Evolutionary conservation across 1,284 basidiomycete species (phyloP), one percentile per base, ranked within the genome.

Genomic region (Ganoderma leucocontextum): DNA sequence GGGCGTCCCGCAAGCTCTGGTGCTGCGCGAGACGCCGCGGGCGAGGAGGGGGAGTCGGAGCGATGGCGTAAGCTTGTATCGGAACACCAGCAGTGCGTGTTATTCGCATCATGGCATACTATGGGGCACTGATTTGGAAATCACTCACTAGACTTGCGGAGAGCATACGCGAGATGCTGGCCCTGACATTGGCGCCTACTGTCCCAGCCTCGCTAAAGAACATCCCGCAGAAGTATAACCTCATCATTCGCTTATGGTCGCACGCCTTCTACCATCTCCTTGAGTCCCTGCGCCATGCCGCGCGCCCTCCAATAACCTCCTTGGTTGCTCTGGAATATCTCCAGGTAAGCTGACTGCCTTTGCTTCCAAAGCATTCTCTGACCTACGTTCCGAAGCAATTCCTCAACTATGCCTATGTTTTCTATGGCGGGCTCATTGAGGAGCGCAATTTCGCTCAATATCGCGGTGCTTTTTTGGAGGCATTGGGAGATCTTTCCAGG

Each of bases 401-500:
- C 75, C 95, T 99, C 63, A 96, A 97, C 77, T 97, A 95, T 75
- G 94, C 97, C 0, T 99, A 99, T 80, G 91, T 91, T 0, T 97
- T 97, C 76, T 99, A 99, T 82, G 93, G 95, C 0, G 90, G 92
- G 57, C 86, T 99, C 8, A 85, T 96, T 64, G 97, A 99, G 77
- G 93, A 97, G 76, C 89, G 89, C 22, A 86, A 83, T 2, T 87
- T 98, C 63, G 80, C 80, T 13, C 80, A 82, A 10, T 97, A 97
- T 83, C 90, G 91, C 67, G 85, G 89, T 1, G 91, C 91, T 1
- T 99, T 97, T 96, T 90, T 99, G 63, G 97, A 99, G 79, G 95
- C 96, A 6, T 89, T 99, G 15, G 97, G 97, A 33, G 97, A 99
- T 80, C 87, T 99, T 41, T 96, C 97, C 0, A 86, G 97, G 36